Evolutionary conservation across 2,329 filamentous ascomycete species (phyloP), one percentile per base, ranked within the genome.

Genomic region (Pseudogymnoascus sp.): DNA sequence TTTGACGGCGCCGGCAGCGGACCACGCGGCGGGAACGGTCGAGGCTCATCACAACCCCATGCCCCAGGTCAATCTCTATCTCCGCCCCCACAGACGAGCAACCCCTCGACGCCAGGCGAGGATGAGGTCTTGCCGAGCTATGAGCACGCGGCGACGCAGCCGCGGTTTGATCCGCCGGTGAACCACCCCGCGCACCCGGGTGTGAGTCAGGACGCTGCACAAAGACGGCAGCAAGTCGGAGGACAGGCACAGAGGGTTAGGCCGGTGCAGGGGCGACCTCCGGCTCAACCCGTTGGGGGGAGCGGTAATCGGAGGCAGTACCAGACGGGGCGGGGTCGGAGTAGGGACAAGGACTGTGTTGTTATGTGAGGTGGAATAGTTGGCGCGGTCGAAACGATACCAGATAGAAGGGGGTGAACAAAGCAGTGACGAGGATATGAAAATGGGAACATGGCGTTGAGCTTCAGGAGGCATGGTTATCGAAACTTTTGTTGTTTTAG

Each of bases 111-210:
- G 26, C 77, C 74, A 59, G 76, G 68, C 61, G 79, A 82, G 23
- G 80, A 85, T 29, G 81, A 78, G 0, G 84, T 85, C 1, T 86
- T 85, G 1, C 87, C 87, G 4, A 81, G 82, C 0, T 89, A 89
- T 69, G 87, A 89, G 71, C 84, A 88, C 72, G 83, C 84, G 17
- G 80, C 84, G 0, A 80, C 76, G 13, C 78, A 79, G 46, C 78
- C 79, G n/a, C 79, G 79, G 2, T 88, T 87, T 66, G 75, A 79
- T 17, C 81, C 82, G 1, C 80, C 82, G 0, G 69, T 70, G 13
- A 71, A 75, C 60, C 79, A 79, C 67, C 80, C 78, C 0, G 70
- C 77, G 1, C 78, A 77, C 63, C 71, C 77, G 0, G 68, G 62
- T 40, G 72, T 70, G 38, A 74, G 64, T 63, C 67, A 70, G 11